phyloP scores from a whole-genome alignment of 2,329 filamentous ascomycete genomes.

The Neonectria punicea region DNA sequence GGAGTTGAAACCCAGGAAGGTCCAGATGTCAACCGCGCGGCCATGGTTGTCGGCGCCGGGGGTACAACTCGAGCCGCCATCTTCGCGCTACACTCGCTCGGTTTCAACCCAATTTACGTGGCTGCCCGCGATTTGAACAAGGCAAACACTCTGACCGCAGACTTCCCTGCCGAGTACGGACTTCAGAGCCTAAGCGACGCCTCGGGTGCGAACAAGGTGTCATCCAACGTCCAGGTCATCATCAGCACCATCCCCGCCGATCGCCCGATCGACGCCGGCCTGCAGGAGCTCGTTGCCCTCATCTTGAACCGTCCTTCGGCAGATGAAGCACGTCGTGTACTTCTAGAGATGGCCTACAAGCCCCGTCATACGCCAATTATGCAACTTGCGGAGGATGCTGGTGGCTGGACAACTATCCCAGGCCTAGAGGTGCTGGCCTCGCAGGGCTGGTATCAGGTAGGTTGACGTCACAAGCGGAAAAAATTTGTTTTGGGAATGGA shows the following conservation, averaged over 20 bases:
- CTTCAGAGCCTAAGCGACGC: slow-evolving; percentile 69
- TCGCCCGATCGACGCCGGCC: slow-evolving; percentile 77
- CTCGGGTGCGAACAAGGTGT: slow-evolving; percentile 57
- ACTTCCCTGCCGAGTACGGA: slow-evolving; percentile 80
- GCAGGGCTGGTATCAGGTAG: slow-evolving; percentile 88
- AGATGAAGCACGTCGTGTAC: slow-evolving; percentile 61
- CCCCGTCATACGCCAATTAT: slow-evolving; percentile 86
- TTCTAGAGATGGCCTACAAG: slow-evolving; percentile 98
- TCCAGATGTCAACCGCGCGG: slow-evolving; percentile 71
- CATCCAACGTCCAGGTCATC: slow-evolving; percentile 71
- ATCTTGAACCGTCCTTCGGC: slow-evolving; percentile 57
- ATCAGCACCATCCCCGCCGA: slow-evolving; percentile 94
- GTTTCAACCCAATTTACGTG: slow-evolving; percentile 87
- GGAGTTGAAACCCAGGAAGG: slow-evolving; percentile 61
- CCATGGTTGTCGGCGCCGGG: slow-evolving; percentile 88
- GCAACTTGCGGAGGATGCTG: slow-evolving; percentile 77
- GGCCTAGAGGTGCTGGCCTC: slow-evolving; percentile 90
- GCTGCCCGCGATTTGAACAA: slow-evolving; percentile 80
- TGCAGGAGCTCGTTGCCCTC: slow-evolving; percentile 72
- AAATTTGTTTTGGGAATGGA: neutral
- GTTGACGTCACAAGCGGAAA: slow-evolving; percentile 40
- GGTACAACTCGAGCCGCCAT: slow-evolving; percentile 93
- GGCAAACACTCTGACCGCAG: slow-evolving; percentile 72
- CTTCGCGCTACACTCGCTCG: slow-evolving; percentile 85
- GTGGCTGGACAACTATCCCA: slow-evolving; percentile 83